A percentile compares a stretch with the other conserved stretches of the same genome.
These are phyloP conservation scores for Poteriospumella lacustris DNA, from an alignment of 108 stramenopile species.

Conservation along the genomic window DNA sequence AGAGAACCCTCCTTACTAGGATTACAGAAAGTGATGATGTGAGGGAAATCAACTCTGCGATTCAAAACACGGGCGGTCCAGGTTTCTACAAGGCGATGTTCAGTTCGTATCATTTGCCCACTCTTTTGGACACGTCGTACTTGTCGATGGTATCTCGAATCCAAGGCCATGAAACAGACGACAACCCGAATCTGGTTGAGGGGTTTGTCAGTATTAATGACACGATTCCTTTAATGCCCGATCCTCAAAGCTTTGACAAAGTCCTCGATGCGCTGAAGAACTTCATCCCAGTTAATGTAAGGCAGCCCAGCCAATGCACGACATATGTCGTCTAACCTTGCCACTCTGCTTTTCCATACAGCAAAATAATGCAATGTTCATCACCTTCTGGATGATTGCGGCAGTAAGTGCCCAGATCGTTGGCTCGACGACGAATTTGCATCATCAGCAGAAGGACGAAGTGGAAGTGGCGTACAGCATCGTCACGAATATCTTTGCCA, in stretches of 20 bases:
- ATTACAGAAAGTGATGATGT: too few relatives aligned
- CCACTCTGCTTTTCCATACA: background rate
- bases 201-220: background rate
- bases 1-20: too few relatives aligned
- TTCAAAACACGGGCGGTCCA: background rate
- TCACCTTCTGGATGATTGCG: slow-evolving; percentile 1
- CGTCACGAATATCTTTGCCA: too few relatives aligned
- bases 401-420: background rate
- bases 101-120: background rate
- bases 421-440: background rate
- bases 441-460: too few relatives aligned
- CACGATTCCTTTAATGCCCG: background rate
- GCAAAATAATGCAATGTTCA: background rate
- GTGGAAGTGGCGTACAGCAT: too few relatives aligned
- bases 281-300: background rate
- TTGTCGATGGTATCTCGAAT: background rate
- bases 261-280: background rate
- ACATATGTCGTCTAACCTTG: background rate
- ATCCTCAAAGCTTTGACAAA: background rate
- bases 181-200: background rate
- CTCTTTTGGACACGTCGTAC: background rate
- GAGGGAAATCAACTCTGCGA: too few relatives aligned
- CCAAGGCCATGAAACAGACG: background rate
- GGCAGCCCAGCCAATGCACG: background rate
- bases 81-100: background rate